Evolutionary conservation across 2,329 filamentous ascomycete species (phyloP).

Genomic region (Colletotrichum sp.): DNA sequence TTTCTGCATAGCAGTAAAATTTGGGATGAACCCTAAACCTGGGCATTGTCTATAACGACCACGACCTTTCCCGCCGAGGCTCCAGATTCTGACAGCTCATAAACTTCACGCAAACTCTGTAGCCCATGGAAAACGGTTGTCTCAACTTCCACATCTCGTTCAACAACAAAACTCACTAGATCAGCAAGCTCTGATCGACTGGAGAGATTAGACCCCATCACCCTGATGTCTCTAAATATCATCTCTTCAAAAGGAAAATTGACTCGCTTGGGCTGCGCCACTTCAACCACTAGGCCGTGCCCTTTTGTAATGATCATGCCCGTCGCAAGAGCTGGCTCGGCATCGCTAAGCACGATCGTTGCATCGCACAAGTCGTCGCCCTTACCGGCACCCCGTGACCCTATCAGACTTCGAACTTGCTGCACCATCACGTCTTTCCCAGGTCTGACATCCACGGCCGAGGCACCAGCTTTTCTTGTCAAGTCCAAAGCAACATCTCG

Average conservation of each 20-base stretch:
- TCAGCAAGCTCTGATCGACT: slow-evolving; percentile 46
- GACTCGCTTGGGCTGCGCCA: slow-evolving; percentile 54
- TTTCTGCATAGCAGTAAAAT: accelerated
- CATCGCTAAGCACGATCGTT: slow-evolving; percentile 58
- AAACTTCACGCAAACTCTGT: slow-evolving; percentile 55
- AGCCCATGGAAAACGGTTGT: slow-evolving; percentile 58
- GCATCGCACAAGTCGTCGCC: slow-evolving; percentile 36
- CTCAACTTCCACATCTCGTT: slow-evolving; percentile 51
- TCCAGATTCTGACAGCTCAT: slow-evolving; percentile 53
- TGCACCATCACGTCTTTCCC: slow-evolving; percentile 52
- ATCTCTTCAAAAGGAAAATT: slow-evolving; percentile 47
- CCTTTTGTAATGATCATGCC: slow-evolving; percentile 61
- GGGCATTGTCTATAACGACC: slow-evolving; percentile 54
- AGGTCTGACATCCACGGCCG: slow-evolving; percentile 55
- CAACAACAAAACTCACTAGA: slow-evolving; percentile 51
- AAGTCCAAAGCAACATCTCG: slow-evolving; percentile 57
- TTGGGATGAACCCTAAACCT: slow-evolving; percentile 24
- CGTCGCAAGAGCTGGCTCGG: slow-evolving; percentile 50
- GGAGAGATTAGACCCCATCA: slow-evolving; percentile 51
- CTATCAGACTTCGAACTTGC: slow-evolving; percentile 51
- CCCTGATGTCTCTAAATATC: slow-evolving; percentile 57
- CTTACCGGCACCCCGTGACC: slow-evolving; percentile 45
- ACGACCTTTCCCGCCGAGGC: slow-evolving; percentile 59
- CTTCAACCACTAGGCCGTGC: slow-evolving; percentile 63
- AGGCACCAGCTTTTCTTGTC: slow-evolving; percentile 50